Conservation (phyloP, 2,329 filamentous ascomycete species). For the Exophiala bonariae region DNA sequence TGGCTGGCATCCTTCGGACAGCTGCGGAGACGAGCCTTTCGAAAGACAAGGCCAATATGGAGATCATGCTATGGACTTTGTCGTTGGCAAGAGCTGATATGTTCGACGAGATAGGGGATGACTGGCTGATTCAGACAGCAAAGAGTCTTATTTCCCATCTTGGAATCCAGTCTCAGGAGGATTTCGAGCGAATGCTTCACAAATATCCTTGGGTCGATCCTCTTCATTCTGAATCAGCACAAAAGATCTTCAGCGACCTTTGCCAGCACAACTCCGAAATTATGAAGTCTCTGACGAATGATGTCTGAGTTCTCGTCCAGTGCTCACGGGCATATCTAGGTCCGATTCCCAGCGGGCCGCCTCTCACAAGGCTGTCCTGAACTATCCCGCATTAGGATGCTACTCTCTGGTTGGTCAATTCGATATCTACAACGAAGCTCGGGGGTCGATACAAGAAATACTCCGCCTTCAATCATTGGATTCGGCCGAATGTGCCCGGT, state of each 20-base stretch:
- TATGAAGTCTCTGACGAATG: too few species aligned
- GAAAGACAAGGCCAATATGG: background rate
- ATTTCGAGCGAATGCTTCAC: background rate
- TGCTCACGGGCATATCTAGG: too few species aligned
- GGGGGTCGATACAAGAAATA: too few species aligned
- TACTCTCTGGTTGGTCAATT: too few species aligned
- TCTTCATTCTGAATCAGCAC: background rate
- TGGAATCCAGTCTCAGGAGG: background rate
- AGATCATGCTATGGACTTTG: conserved; percentile 1
- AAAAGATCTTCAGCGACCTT: too few species aligned
- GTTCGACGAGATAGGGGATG: background rate
- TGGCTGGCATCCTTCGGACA: background rate
- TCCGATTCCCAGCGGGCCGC: too few species aligned
- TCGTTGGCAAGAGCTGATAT: background rate
- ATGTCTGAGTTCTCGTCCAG: too few species aligned
- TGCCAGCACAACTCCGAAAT: background rate
- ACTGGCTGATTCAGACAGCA: background rate
- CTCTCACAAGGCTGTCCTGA: too few species aligned
- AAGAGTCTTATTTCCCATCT: background rate
- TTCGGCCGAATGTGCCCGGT: too few species aligned
- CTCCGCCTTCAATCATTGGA: too few species aligned
- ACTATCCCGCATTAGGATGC: too few species aligned
- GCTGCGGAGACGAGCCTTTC: background rate
- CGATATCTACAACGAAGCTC: too few species aligned
- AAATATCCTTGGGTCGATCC: conserved; percentile 1